A percentile compares a stretch with the other conserved stretches of the same genome.
Conservation (phyloP, 306 rosid genomes). For the Argentina anserina region DNA sequence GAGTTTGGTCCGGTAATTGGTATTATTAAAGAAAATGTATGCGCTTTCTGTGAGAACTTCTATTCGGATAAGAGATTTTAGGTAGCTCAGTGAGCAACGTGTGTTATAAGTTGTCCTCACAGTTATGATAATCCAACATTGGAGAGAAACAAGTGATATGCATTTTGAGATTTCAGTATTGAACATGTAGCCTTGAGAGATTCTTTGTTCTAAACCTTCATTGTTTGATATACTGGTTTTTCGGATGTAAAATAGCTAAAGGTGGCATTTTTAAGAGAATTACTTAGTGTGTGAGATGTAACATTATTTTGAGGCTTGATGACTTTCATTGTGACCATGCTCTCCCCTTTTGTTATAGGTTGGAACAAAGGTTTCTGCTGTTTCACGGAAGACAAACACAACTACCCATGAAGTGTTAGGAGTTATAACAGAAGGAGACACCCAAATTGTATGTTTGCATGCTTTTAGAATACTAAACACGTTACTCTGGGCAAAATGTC, state of each 20-base stretch:
- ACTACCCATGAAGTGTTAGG: slow-evolving; percentile 95
- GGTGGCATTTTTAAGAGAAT: background rate
- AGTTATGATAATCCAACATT: background rate
- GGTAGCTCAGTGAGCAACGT: no score
- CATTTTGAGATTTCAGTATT: background rate
- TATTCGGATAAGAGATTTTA: no score
- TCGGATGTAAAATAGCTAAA: background rate
- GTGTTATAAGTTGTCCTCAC: no score
- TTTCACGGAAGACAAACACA: slow-evolving; percentile 92
- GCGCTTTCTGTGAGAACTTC: background rate
- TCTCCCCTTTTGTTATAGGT: slow-evolving; percentile 46
- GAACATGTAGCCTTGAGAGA: background rate
- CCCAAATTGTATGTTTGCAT: slow-evolving; percentile 72
- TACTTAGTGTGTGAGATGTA: background rate
- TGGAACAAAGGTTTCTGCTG: slow-evolving; percentile 97
- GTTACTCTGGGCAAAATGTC: slow-evolving; percentile 5
- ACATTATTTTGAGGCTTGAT: slow-evolving; percentile 6
- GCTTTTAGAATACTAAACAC: slow-evolving; percentile 4
- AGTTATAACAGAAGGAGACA: slow-evolving; percentile 77
- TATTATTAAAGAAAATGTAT: background rate
- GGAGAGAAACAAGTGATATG: background rate
- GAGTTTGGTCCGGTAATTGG: background rate
- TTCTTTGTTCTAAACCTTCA: slow-evolving; percentile 3
- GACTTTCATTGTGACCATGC: background rate
- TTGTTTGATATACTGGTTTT: background rate